Evolutionary conservation across 176 grass and related monocot genomes (phyloP).

Genomic region (Musa acuminata): DNA sequence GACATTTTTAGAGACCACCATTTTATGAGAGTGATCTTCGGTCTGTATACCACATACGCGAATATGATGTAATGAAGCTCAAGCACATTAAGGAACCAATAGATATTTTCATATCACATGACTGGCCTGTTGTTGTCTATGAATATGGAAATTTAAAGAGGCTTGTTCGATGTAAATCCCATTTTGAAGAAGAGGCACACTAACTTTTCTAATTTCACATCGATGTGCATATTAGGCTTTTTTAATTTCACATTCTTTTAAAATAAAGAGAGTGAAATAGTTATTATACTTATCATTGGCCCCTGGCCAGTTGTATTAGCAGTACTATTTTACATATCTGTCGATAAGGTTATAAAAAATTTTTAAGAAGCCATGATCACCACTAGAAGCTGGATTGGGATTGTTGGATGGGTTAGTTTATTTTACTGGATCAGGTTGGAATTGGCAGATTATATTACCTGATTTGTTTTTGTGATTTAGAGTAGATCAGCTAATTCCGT

Average conservation of each 20-base stretch:
- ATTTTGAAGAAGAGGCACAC: slow-evolving; percentile 59
- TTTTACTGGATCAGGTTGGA: neutral
- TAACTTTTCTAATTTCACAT: neutral
- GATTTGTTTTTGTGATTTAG: too few relatives aligned
- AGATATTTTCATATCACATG: slow-evolving; percentile 95
- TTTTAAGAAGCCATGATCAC: too few relatives aligned
- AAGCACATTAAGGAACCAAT: slow-evolving; percentile 67
- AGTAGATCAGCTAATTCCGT: too few relatives aligned
- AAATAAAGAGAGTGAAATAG: too few relatives aligned
- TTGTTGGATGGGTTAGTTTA: neutral
- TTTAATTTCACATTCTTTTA: too few relatives aligned
- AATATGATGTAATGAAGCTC: slow-evolving; percentile 84
- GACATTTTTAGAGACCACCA: slow-evolving; percentile 75
- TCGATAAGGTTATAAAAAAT: too few relatives aligned
- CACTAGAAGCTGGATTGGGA: neutral
- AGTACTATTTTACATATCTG: neutral
- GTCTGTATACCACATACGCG: slow-evolving; percentile 75
- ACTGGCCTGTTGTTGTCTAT: slow-evolving; percentile 92
- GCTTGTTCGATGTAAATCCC: slow-evolving; percentile 38
- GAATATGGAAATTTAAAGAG: slow-evolving; percentile 81
- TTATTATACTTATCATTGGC: neutral
- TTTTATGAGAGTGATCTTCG: slow-evolving; percentile 46
- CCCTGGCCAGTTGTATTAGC: neutral
- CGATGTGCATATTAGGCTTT: neutral
- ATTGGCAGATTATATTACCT: too few relatives aligned